These are phyloP conservation scores for Tetrahymena elliotti DNA, from an alignment of 73 alveolate species.

Conservation along the genomic window DNA sequence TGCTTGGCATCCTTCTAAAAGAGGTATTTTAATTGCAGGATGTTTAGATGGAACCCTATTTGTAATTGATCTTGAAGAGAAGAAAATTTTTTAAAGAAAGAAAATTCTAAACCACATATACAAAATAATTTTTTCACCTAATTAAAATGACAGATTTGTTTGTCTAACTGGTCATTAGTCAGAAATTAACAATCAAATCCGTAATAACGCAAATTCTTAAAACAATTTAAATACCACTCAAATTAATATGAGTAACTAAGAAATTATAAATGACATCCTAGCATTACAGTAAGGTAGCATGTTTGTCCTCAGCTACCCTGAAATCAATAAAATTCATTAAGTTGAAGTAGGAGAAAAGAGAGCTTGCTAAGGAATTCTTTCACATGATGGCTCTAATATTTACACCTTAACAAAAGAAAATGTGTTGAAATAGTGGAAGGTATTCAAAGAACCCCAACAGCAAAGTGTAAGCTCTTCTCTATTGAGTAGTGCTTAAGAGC, in stretches of 20 bases:
- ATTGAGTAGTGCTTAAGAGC: not conserved
- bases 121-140: not conserved
- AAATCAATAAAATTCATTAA: not conserved
- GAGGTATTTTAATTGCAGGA: not conserved
- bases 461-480: not conserved
- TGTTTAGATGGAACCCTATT: not conserved
- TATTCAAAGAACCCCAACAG: not conserved
- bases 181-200: not conserved
- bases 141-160: not conserved
- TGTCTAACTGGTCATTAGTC: not conserved
- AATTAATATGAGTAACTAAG: not conserved
- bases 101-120: not conserved
- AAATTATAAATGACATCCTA: not conserved
- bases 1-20: not conserved
- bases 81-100: not conserved
- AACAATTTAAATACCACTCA: not conserved
- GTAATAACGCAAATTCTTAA: not conserved
- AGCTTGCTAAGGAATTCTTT: not conserved
- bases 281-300: not conserved
- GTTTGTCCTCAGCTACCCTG: not conserved
- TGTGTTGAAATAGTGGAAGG: not conserved
- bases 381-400: not conserved
- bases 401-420: not conserved
- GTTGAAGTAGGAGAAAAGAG: not conserved
- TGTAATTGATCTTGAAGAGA: not conserved